Percentiles rank a stretch among this genome's conserved stretches.
These are phyloP conservation scores for Diutina neorugosa DNA, from an alignment of 1,139 yeast genomes.

Conservation along the genomic window DNA sequence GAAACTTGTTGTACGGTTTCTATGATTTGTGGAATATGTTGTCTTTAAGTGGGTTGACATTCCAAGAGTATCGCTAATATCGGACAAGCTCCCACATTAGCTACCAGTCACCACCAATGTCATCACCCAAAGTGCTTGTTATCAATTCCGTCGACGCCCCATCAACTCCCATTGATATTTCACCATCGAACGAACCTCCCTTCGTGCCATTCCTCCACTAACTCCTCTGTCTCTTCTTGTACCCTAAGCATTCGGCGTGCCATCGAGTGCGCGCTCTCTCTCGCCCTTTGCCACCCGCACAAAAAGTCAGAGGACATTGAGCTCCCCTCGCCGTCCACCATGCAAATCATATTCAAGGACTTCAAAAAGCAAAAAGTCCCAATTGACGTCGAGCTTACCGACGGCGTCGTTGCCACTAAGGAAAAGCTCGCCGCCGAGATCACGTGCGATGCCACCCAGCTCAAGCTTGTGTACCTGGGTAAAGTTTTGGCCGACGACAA, in stretches of 20 bases:
- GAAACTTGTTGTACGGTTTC: too few relatives aligned
- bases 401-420: conserved; percentile 62
- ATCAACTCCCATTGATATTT: too few relatives aligned
- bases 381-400: conserved; percentile 60
- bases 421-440: conserved; percentile 59
- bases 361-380: conserved; percentile 85
- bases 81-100: too few relatives aligned
- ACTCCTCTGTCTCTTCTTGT: neutral
- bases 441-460: conserved; percentile 59
- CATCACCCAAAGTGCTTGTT: too few relatives aligned
- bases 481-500: conserved; percentile 82
- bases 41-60: too few relatives aligned
- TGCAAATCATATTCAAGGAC: conserved; percentile 83
- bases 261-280: neutral
- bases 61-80: too few relatives aligned
- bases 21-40: too few relatives aligned
- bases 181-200: too few relatives aligned
- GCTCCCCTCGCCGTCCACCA: conserved; percentile 13
- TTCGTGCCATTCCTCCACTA: neutral
- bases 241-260: neutral
- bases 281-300: neutral
- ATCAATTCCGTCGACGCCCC: too few relatives aligned
- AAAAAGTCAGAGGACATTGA: neutral
- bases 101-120: too few relatives aligned
- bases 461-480: conserved; percentile 87